These are phyloP conservation scores for Neurospora sp. DNA, from an alignment of 495 filamentous ascomycete genomes.

Conservation along the genomic window DNA sequence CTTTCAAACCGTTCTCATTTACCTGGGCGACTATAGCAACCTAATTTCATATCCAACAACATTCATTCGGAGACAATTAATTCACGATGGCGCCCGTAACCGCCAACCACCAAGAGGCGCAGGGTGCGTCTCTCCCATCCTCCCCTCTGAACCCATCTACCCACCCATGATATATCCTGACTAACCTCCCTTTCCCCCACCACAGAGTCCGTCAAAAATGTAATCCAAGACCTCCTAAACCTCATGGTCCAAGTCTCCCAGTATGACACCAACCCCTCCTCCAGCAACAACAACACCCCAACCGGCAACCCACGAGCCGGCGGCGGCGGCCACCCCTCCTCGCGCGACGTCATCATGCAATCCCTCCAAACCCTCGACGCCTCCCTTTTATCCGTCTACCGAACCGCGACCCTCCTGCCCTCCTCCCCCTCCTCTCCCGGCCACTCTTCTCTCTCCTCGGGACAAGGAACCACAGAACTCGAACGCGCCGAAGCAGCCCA, in stretches of 20 bases:
- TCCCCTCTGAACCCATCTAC: not conserved
- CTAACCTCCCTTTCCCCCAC: slow-evolving; percentile 2
- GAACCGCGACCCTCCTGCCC: slow-evolving; percentile 49
- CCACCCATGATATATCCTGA: not conserved
- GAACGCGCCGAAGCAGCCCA: not conserved
- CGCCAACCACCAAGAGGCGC: slow-evolving; percentile 33
- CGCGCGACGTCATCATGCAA: not conserved
- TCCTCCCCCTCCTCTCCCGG: slow-evolving; percentile 62
- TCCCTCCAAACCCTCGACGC: not conserved
- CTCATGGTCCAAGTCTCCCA: slow-evolving; percentile 61
- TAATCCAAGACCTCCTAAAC: slow-evolving; percentile 83
- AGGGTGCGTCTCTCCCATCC: slow-evolving; percentile 24
- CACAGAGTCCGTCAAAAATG: slow-evolving; percentile 51
- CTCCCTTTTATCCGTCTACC: slow-evolving; percentile 23
- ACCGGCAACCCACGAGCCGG: not conserved
- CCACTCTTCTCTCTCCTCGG: slow-evolving; percentile 47
- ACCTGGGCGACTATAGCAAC: not conserved
- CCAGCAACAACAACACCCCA: not conserved
- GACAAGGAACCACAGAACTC: not conserved
- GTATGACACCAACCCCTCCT: slow-evolving; percentile 44
- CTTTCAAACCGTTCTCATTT: not conserved
- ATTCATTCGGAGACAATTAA: not conserved
- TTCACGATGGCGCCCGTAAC: slow-evolving; percentile 37
- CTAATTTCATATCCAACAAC: not conserved
- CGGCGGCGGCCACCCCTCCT: not conserved